A percentile compares a stretch with the other conserved stretches of the same genome.
Evolutionary conservation across 257 asterid genomes (phyloP).

Genomic region (Orobanche coerulescens): DNA sequence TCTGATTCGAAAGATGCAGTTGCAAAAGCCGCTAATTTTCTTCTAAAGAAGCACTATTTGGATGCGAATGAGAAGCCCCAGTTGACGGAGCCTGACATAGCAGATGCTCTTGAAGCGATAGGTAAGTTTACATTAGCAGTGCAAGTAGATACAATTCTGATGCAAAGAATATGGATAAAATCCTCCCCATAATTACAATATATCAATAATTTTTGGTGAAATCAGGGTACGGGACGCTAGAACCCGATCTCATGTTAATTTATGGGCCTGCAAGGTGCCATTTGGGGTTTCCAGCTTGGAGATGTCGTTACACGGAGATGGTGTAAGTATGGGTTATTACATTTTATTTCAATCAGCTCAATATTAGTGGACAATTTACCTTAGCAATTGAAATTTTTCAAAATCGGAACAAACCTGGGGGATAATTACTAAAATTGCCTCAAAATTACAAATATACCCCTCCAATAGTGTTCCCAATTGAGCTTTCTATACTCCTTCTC

Average conservation of each 20-base stretch:
- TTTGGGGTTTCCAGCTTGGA: slow-evolving; percentile 94
- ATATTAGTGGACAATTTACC: neutral
- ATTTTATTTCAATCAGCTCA: neutral
- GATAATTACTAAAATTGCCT: too few relatives aligned
- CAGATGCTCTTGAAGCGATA: slow-evolving; percentile 53
- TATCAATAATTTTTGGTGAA: slow-evolving; percentile 17
- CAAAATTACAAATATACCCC: too few relatives aligned
- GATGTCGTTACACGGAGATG: slow-evolving; percentile 90
- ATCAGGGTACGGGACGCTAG: slow-evolving; percentile 58
- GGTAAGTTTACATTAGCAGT: too few relatives aligned
- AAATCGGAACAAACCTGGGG: too few relatives aligned
- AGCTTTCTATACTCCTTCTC: too few relatives aligned
- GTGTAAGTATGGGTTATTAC: slow-evolving; percentile 47
- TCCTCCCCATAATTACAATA: neutral
- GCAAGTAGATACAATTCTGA: too few relatives aligned
- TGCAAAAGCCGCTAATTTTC: slow-evolving; percentile 72
- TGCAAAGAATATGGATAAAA: too few relatives aligned
- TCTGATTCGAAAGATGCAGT: slow-evolving; percentile 78
- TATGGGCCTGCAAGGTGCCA: slow-evolving; percentile 93
- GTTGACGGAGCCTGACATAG: slow-evolving; percentile 66
- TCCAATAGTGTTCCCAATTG: too few relatives aligned
- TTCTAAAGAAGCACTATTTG: slow-evolving; percentile 48
- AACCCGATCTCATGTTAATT: slow-evolving; percentile 78
- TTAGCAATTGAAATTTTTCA: neutral
- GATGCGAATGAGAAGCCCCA: slow-evolving; percentile 33